Evolutionary conservation across 1,139 yeast species (phyloP).

Genomic region (Kodamaea plutei): DNA sequence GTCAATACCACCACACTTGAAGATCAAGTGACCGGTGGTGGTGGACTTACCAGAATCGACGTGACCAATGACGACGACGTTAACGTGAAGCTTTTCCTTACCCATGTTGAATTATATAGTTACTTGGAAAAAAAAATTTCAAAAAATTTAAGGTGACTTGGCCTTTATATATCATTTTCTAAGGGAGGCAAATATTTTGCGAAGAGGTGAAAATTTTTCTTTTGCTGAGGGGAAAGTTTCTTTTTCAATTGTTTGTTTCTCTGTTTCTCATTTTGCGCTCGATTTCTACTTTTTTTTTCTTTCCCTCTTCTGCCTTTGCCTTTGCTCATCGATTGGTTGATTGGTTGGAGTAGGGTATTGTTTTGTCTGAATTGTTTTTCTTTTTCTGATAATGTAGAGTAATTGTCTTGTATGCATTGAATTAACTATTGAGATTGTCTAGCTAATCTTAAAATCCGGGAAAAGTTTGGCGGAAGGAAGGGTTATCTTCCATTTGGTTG

Average conservation of each 20-base stretch:
- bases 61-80: slow-evolving; percentile 86
- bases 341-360: too few species aligned
- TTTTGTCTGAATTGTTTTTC: too few species aligned
- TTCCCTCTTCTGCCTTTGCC: too few species aligned
- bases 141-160: slow-evolving; percentile 2
- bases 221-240: slow-evolving; percentile 15
- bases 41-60: slow-evolving; percentile 29
- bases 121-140: slow-evolving; percentile 1
- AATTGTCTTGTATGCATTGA: too few species aligned
- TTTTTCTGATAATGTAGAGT: too few species aligned
- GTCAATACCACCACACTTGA: slow-evolving; percentile 90
- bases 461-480: too few species aligned
- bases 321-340: too few species aligned
- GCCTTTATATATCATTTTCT: slow-evolving; percentile 1
- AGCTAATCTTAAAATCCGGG: too few species aligned
- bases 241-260: slow-evolving; percentile 5
- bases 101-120: slow-evolving; percentile 40
- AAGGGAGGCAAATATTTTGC: slow-evolving; percentile 7
- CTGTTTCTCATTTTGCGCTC: not conserved
- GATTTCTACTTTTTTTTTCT: too few species aligned
- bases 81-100: slow-evolving; percentile 95
- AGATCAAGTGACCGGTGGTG: slow-evolving; percentile 88
- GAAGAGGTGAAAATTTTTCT: slow-evolving; percentile 8
- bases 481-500: too few species aligned
- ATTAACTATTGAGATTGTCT: too few species aligned